phyloP scores from a whole-genome alignment of 371 early-diverging fungal genomes.

The Gilbertella persicaria region DNA sequence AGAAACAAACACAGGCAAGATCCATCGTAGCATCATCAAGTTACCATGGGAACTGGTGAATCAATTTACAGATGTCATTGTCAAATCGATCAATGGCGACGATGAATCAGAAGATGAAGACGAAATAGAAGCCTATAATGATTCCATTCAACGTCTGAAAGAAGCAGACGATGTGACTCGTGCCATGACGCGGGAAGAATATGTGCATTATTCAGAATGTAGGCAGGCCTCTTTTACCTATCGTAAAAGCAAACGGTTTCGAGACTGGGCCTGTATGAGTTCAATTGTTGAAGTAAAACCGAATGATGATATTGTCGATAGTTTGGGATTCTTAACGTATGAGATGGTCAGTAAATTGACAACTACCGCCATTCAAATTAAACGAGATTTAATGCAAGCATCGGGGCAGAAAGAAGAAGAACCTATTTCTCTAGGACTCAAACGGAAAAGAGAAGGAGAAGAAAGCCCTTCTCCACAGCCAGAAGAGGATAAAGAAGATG shows the following conservation, averaged over 20 bases:
- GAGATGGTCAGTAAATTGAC: constrained; percentile 96
- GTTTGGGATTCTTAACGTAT: constrained; percentile 94
- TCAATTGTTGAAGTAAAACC: constrained; percentile 86
- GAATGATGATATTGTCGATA: constrained; percentile 94
- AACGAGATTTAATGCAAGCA: constrained; percentile 47
- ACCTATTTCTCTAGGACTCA: constrained; percentile 18
- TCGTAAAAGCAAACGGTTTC: constrained; percentile 92
- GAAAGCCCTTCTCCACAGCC: constrained; percentile 21
- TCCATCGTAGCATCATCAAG: constrained; percentile 77
- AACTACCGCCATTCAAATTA: constrained; percentile 82
- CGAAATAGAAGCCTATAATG: constrained; percentile 84
- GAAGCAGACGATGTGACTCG: constrained; percentile 92
- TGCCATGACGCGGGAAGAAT: constrained; percentile 97
- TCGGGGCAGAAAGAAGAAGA: constrained; percentile 32
- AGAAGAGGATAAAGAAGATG: constrained; percentile 21
- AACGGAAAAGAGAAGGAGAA: constrained; percentile 48
- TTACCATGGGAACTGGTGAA: constrained; percentile 91
- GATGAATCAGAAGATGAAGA: constrained; percentile 85
- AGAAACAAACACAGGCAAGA: constrained; percentile 67
- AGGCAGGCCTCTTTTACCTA: constrained; percentile 97
- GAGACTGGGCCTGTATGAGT: constrained; percentile 94
- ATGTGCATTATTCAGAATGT: constrained; percentile 98
- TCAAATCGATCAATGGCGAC: constrained; percentile 57
- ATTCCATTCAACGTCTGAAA: constrained; percentile 76
- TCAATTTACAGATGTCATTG: constrained; percentile 70